Evolutionary conservation across 2,329 filamentous ascomycete genomes (phyloP).

Genomic region (Diplodia seriata): DNA sequence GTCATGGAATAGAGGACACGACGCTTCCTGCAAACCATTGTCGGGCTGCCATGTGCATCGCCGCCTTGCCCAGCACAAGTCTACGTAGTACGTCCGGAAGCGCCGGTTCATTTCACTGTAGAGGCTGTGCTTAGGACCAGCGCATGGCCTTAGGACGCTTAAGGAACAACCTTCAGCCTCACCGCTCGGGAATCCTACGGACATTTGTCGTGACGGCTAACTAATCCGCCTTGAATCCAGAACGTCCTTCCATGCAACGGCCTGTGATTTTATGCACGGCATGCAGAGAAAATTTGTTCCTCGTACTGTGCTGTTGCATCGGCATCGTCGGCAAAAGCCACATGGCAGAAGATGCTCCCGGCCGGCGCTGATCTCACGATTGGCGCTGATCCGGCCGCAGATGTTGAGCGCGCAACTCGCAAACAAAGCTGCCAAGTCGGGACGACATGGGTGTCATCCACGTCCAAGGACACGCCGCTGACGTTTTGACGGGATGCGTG

Average conservation of each 20-base stretch:
- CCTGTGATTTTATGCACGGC: conserved; percentile 20
- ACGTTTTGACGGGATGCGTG: conserved; percentile 26
- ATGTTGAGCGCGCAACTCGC: conserved; percentile 20
- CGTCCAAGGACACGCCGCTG: conserved; percentile 14
- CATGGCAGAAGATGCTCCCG: conserved; percentile 17
- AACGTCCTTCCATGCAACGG: not conserved
- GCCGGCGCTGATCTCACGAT: conserved; percentile 16
- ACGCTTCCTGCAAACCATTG: conserved; percentile 8
- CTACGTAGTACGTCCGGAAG: conserved; percentile 25
- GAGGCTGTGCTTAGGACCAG: conserved; percentile 23
- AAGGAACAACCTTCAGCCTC: conserved; percentile 18
- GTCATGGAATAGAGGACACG: conserved; percentile 3
- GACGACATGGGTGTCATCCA: conserved; percentile 15
- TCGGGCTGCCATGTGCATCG: conserved; percentile 20
- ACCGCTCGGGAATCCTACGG: conserved; percentile 22
- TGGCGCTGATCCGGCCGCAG: conserved; percentile 22
- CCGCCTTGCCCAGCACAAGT: not conserved
- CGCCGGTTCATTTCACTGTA: conserved; percentile 27
- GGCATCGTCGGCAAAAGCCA: conserved; percentile 19
- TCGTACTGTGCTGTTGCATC: conserved; percentile 11
- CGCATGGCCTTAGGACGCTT: conserved; percentile 10
- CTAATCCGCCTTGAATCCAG: conserved; percentile 10
- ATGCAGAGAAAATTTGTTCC: conserved; percentile 14
- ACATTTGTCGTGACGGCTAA: conserved; percentile 17
- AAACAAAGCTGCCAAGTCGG: conserved; percentile 20